Evolutionary conservation across 2,329 filamentous ascomycete species (phyloP).

Genomic region (Canariomyces notabilis): DNA sequence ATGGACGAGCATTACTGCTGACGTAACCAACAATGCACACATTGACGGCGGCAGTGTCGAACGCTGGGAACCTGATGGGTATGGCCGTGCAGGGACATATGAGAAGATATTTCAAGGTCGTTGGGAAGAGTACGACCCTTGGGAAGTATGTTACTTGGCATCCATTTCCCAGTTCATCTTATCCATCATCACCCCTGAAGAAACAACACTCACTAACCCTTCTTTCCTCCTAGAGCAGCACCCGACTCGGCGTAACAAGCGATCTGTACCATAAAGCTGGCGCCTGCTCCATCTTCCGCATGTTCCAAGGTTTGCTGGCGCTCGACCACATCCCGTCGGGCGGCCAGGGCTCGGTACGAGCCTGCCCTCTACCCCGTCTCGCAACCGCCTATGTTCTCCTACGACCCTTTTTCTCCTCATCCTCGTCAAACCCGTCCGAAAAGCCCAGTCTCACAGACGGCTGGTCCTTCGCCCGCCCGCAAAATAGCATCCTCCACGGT

Average conservation of each 20-base stretch:
- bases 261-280: slow-evolving; percentile 71
- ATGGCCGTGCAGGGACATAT: slow-evolving; percentile 57
- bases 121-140: slow-evolving; percentile 73
- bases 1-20: slow-evolving; percentile 29
- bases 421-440: neutral
- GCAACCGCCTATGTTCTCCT: slow-evolving; percentile 75
- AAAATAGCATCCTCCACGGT: slow-evolving; percentile 59
- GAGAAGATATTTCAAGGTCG: slow-evolving; percentile 59
- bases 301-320: slow-evolving; percentile 73
- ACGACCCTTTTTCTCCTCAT: slow-evolving; percentile 62
- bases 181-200: neutral
- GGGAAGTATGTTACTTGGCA: slow-evolving; percentile 47
- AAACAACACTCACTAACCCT: neutral
- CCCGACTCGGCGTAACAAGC: slow-evolving; percentile 57
- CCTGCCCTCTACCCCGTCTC: slow-evolving; percentile 66
- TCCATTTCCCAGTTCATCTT: neutral
- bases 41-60: slow-evolving; percentile 61
- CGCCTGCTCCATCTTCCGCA: slow-evolving; percentile 68
- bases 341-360: slow-evolving; percentile 46
- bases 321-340: slow-evolving; percentile 51
- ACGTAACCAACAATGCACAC: slow-evolving; percentile 54
- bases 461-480: slow-evolving; percentile 46
- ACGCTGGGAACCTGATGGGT: slow-evolving; percentile 61
- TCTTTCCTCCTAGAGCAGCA: slow-evolving; percentile 33
- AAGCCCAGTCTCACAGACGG: slow-evolving; percentile 41